Base-by-base conservation (phyloP, 441 rosid genomes). In the Kokia cookei region DNA sequence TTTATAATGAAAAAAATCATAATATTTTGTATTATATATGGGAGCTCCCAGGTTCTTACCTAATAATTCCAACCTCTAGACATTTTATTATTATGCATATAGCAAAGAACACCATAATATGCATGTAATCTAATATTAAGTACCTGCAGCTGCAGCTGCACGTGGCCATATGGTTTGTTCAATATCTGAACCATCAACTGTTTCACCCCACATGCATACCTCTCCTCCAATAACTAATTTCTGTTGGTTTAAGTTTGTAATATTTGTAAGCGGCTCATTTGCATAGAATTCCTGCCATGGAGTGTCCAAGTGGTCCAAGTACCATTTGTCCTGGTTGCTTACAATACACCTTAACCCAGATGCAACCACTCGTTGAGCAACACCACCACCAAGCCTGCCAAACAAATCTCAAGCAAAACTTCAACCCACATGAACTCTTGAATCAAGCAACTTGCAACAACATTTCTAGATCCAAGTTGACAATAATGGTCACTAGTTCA, bases 131-230 rank as follows among this genome's bases (percentile, higher is more conserved):
- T 53, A 45, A 32, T n/a, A 17, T 29, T 26, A 69, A 57, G 57
- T 86, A 84, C 95, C 93, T 65, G 96, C 96, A 61, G 91, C 94
- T 32, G 93, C 95, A 13, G 91, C 90, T 55, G 94, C 93, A 1
- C 92, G 89, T 54, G 97, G 97, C 97, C 93, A 90, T 79, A 89
- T 88, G 47, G 91, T 92, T 80, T 90, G 91, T 69, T 82, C 78
- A 78, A 90, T 87, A 71, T 92, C 86, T 10, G 96, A 92, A 45
- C 79, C 86, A 81, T 92, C 97, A 47, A 85, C 76, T 22, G 45
- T 58, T 82, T 90, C 96, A 37, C 93, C 97, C 96, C 96, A 90
- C 91, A 84, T 86, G 78, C 97, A 92, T 35, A 89, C 97, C 77
- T 92, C 94, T 13, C 96, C 93, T 19, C 94, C 94, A 42, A 92